These are phyloP conservation scores for Dendrobium nobile DNA, from an alignment of 106 monocot genomes.

Conservation along the genomic window DNA sequence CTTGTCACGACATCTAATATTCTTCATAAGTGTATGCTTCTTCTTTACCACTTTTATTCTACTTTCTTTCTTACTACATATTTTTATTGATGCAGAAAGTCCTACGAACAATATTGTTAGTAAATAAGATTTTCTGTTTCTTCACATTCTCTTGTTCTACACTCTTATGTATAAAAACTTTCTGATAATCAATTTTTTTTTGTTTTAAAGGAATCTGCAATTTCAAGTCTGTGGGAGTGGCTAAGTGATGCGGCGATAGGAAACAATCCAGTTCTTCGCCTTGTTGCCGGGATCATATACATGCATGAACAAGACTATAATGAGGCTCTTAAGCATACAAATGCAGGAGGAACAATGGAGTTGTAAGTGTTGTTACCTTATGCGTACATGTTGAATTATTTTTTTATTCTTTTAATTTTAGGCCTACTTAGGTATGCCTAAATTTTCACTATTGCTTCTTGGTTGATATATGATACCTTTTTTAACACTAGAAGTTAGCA, in stretches of 20 bases:
- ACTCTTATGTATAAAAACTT: neutral
- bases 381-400: neutral
- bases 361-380: conserved; percentile 40
- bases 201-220: conserved; percentile 50
- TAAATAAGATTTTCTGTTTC: neutral
- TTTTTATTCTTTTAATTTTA: neutral
- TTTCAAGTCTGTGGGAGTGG: conserved; percentile 76
- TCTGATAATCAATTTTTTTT: neutral
- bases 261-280: conserved; percentile 64
- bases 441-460: neutral
- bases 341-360: conserved; percentile 91
- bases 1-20: too few relatives aligned
- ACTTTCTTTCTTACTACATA: too few relatives aligned
- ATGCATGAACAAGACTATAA: conserved; percentile 88
- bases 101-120: too few relatives aligned
- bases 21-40: too few relatives aligned
- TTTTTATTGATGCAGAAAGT: too few relatives aligned
- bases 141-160: neutral
- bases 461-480: neutral
- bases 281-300: conserved; percentile 88
- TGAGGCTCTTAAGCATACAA: conserved; percentile 88
- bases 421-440: neutral
- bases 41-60: too few relatives aligned
- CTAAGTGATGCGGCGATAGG: conserved; percentile 78
- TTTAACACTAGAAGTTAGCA: too few relatives aligned